Base-by-base conservation (phyloP, 345 rosid genomes). In the Pugionium cornutum region DNA sequence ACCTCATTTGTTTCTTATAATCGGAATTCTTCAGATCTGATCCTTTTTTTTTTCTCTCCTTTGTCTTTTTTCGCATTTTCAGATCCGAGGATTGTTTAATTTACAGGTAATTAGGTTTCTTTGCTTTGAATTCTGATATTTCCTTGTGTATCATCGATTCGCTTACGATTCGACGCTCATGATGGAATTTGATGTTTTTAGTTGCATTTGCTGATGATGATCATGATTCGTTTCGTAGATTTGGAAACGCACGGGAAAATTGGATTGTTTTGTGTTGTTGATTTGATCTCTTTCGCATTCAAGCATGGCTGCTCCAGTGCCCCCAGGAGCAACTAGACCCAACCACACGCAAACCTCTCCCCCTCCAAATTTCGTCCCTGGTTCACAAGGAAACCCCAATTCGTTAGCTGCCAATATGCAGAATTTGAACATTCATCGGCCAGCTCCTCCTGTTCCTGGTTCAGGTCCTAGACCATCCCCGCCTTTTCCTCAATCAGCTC, bases 261-360 rank as follows among this genome's bases (percentile, higher is more conserved):
- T 44, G 30, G 8, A 6, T 40, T 40, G 36, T 40, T 33, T 53
- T 31, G 49, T 55, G 66, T 31, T 35, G 56, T 29, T 30, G 42
- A 34, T 60, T 61, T 68, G 54, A 56, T 67, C 11, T 62, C 18
- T 43, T 58, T 48, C 51, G 65, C 31, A 62, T 43, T n/a, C 4
- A 51, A 61, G 62, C 33, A 92, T 92, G 98, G 87, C 85, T 73
- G 82, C 89, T 83, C 85, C 82, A 69, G 80, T 86, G 79, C 96
- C 98, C 77, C 98, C 91, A 51, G 98, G 95, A 84, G 88, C 92
- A 74, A 80, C 81, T 45, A 81, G 96, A 75, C 92, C 85, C 30
- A 77, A 75, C 62, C 51, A 65, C 54, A 70, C 61, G 4, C 69
- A 58, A 57, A 53, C 50, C 64, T 53, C 86, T 4, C 84, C 73